These are phyloP conservation scores for Aspergillus arachidicola DNA, from an alignment of 2,329 filamentous ascomycete species.

Conservation along the genomic window DNA sequence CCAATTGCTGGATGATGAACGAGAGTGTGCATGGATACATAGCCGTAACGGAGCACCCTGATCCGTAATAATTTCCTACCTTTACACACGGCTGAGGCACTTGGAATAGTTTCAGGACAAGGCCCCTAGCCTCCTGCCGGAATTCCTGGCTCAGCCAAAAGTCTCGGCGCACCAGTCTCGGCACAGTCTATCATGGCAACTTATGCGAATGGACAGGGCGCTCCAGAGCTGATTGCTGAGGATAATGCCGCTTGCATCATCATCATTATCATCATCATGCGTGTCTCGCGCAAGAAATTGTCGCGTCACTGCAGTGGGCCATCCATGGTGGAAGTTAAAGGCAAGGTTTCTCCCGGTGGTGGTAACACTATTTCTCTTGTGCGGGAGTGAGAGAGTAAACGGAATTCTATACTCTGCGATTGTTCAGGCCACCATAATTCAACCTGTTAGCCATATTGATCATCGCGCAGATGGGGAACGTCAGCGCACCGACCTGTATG, in stretches of 20 bases:
- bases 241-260: slow-evolving; percentile 1
- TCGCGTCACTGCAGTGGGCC: background rate
- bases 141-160: background rate
- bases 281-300: background rate
- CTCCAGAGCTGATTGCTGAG: background rate
- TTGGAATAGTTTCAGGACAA: background rate
- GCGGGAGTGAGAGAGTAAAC: background rate
- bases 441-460: background rate
- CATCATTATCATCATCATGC: background rate
- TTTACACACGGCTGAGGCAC: background rate
- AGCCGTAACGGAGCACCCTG: slow-evolving; percentile 1
- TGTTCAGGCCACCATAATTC: background rate
- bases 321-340: background rate
- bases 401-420: background rate
- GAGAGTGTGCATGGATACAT: background rate
- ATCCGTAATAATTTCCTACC: background rate
- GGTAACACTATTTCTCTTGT: background rate
- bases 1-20: background rate
- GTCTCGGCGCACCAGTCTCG: slow-evolving; percentile 9
- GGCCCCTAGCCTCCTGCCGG: background rate
- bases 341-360: background rate
- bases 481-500: background rate
- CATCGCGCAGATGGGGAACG: background rate
- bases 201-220: background rate
- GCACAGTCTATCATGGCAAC: background rate